Conservation (phyloP, 768 basidiomycete genomes). For the Piloderma croceum region DNA sequence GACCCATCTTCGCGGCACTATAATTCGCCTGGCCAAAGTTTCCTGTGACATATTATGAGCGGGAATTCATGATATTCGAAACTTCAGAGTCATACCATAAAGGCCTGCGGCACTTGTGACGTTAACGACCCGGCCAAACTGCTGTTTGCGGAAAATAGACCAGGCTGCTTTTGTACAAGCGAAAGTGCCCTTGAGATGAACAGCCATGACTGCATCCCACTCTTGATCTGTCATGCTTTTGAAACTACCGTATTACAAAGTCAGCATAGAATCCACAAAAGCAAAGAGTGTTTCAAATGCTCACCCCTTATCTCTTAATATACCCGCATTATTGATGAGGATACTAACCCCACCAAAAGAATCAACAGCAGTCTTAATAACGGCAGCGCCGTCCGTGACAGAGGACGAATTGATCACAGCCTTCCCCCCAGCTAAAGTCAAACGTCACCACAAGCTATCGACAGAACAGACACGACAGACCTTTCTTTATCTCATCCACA, state of each 20-base stretch:
- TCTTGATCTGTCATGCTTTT: constrained; percentile 97
- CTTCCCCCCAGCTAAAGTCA: constrained; percentile 69
- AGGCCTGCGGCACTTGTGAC: constrained; percentile 93
- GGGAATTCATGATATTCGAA: neutral
- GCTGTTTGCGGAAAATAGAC: constrained; percentile 92
- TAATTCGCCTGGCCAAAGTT: constrained; percentile 98
- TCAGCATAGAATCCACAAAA: neutral
- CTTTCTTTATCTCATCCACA: constrained; percentile 79
- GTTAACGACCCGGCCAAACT: constrained; percentile 92
- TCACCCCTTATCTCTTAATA: constrained; percentile 75
- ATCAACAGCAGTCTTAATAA: constrained; percentile 82
- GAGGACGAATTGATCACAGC: constrained; percentile 85
- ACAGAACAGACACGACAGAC: constrained; percentile 35
- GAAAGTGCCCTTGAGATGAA: constrained; percentile 93
- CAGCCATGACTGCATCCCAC: constrained; percentile 82
- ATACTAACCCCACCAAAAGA: constrained; percentile 81
- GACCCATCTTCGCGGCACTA: constrained; percentile 95
- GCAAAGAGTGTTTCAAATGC: constrained; percentile 12
- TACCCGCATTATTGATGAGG: constrained; percentile 95
- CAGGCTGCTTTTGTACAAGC: constrained; percentile 92
- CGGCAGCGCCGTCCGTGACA: constrained; percentile 78
- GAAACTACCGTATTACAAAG: constrained; percentile 47
- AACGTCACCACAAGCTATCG: too few species aligned
- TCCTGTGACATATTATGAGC: constrained; percentile 35
- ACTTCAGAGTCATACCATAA: constrained; percentile 53